Conservation (phyloP, 306 rosid genomes). For the Sindora glabra region DNA sequence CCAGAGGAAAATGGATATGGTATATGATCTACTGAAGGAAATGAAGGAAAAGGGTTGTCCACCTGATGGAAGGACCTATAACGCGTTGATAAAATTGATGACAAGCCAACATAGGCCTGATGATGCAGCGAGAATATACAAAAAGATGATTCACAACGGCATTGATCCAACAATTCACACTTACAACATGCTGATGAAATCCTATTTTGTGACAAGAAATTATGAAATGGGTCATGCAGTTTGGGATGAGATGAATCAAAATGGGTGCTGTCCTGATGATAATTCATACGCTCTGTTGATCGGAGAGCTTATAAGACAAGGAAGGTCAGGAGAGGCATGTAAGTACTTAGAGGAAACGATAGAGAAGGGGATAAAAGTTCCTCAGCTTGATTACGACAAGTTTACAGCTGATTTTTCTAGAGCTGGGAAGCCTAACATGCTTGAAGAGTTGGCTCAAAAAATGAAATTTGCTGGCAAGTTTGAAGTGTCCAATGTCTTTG, state of each 20-base stretch:
- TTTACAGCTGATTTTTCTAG: slow-evolving; percentile 72
- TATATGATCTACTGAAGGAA: slow-evolving; percentile 45
- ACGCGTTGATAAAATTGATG: slow-evolving; percentile 75
- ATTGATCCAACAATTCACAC: slow-evolving; percentile 69
- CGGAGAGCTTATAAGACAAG: slow-evolving; percentile 73
- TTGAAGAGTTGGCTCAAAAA: slow-evolving; percentile 69
- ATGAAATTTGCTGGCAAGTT: slow-evolving; percentile 70
- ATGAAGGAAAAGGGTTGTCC: slow-evolving; percentile 58
- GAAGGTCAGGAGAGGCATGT: slow-evolving; percentile 61
- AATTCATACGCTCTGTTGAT: slow-evolving; percentile 70
- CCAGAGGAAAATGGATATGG: slow-evolving; percentile 64
- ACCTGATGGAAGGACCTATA: slow-evolving; percentile 71
- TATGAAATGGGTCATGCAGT: slow-evolving; percentile 52
- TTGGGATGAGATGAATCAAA: slow-evolving; percentile 74
- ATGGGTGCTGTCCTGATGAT: slow-evolving; percentile 77
- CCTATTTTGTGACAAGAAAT: slow-evolving; percentile 58
- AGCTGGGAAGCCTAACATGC: slow-evolving; percentile 64
- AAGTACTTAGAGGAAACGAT: slow-evolving; percentile 78
- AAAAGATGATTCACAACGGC: slow-evolving; percentile 63
- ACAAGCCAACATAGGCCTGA: slow-evolving; percentile 68
- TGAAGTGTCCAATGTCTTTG: slow-evolving; percentile 63
- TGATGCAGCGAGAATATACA: slow-evolving; percentile 61
- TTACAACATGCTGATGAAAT: slow-evolving; percentile 84
- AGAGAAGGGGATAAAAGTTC: slow-evolving; percentile 86
- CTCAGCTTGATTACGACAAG: slow-evolving; percentile 78